Base-by-base conservation (phyloP, 306 rosid genomes). In the Cajanus cajan region DNA sequence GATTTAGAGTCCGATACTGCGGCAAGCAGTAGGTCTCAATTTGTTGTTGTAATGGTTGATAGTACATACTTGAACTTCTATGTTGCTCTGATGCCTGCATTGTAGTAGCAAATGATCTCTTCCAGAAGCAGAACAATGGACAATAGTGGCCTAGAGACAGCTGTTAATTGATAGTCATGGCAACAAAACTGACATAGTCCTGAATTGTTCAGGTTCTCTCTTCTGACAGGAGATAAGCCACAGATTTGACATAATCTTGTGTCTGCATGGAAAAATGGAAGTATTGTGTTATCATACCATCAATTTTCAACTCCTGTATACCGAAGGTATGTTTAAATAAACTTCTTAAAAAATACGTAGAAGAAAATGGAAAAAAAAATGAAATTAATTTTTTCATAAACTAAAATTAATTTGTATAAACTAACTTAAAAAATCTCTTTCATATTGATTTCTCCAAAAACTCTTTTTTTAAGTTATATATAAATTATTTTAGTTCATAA, bases 71-170 rank as follows among this genome's bases (percentile, higher is more conserved):
- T 69, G 90, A 80, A 61, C 66, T 82, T 85, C 88, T 89, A 75
- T 80, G 93, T 70, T 82, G 89, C 83, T 93, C 89, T 66, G 97
- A 91, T 76, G 95, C 86, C 80, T 88, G 96, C 97, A 92, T 94
- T 57, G n/a, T n/a, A n/a, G n/a, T n/a, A n/a, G n/a, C 31, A 28
- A 28, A 3, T 28, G 31, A 28, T 28, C 31, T 28, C 31, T 28
- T 28, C 3, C 31, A 28, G 61, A 51, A 50, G 52, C 14, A 2
- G 55, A 77, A 39, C 9, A 41, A 67, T 65, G 39, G 74, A 74
- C 72, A 36, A 43, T 22, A 62, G 68, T 18, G 16, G 34, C 67
- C 71, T 11, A 2, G 68, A 73, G 21, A 50, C 5, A 41, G 15
- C 54, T 21, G 79, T 45, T 37, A 81, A 80, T 57, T 48, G 24